Conservation (phyloP, 176 grass and related monocot species). For the Oryza longistaminata region DNA sequence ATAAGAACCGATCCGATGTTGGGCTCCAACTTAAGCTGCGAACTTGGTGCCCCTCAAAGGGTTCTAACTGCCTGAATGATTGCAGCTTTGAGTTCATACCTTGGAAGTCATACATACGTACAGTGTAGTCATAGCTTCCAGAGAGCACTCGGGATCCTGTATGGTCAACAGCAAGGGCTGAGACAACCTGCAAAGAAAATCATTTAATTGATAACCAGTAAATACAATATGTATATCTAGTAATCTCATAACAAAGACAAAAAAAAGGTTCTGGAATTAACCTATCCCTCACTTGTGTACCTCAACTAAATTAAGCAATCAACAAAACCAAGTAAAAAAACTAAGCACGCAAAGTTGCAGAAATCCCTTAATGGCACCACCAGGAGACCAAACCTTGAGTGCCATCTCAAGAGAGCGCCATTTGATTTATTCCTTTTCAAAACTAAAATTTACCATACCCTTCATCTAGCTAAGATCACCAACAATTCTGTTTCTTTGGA, state of each 20-base stretch:
- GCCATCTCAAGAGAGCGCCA: neutral
- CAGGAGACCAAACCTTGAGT: neutral
- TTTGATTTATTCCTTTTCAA: neutral
- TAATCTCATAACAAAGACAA: neutral
- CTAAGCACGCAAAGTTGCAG: too few species aligned
- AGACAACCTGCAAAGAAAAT: conserved; percentile 70
- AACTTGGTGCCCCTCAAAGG: conserved; percentile 96
- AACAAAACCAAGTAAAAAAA: neutral
- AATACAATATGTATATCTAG: neutral
- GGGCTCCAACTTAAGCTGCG: conserved; percentile 98
- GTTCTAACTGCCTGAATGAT: conserved; percentile 94
- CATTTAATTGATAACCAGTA: conserved; percentile 30
- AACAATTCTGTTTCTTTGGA: neutral
- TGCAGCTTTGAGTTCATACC: conserved; percentile 98
- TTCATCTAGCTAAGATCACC: neutral
- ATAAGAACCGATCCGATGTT: conserved; percentile 86
- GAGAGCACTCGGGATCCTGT: conserved; percentile 92
- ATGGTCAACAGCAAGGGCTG: conserved; percentile 93
- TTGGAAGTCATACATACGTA: conserved; percentile 98
- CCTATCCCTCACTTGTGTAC: neutral
- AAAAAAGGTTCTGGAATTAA: neutral
- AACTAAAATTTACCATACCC: neutral
- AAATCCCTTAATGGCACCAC: neutral
- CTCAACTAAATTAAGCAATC: neutral
- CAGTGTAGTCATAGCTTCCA: conserved; percentile 95